Percentiles rank a stretch among this genome's conserved stretches.
These are phyloP conservation scores for Fragaria iinumae DNA, from an alignment of 306 rosid genomes.

Conservation along the genomic window DNA sequence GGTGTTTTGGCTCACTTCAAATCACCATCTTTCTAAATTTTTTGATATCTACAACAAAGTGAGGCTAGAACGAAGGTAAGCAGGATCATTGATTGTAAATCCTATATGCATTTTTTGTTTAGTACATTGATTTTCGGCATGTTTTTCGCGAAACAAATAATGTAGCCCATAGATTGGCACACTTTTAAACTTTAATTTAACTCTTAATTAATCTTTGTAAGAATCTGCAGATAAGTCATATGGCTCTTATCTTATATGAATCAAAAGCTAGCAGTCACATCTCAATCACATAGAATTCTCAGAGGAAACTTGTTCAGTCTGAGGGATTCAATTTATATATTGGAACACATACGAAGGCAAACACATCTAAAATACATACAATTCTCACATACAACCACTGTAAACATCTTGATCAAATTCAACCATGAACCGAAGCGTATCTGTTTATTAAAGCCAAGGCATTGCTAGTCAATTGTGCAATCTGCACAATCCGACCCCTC, in stretches of 20 bases:
- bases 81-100: no score
- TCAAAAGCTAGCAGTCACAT: no score
- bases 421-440: background rate
- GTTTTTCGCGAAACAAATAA: no score
- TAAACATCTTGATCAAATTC: background rate
- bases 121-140: no score
- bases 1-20: slow-evolving; percentile 56
- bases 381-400: background rate
- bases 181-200: no score
- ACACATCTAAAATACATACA: background rate
- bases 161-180: no score
- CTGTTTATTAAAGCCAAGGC: background rate
- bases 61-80: no score
- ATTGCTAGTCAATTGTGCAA: background rate
- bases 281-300: background rate
- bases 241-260: background rate
- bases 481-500: background rate
- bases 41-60: background rate
- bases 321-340: background rate
- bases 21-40: background rate
- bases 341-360: background rate
- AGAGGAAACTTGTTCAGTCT: background rate
- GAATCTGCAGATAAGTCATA: no score
- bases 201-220: no score
- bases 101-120: no score